These are phyloP conservation scores for Auricularia auricula-judae DNA, from an alignment of 768 basidiomycete genomes.

Conservation along the genomic window DNA sequence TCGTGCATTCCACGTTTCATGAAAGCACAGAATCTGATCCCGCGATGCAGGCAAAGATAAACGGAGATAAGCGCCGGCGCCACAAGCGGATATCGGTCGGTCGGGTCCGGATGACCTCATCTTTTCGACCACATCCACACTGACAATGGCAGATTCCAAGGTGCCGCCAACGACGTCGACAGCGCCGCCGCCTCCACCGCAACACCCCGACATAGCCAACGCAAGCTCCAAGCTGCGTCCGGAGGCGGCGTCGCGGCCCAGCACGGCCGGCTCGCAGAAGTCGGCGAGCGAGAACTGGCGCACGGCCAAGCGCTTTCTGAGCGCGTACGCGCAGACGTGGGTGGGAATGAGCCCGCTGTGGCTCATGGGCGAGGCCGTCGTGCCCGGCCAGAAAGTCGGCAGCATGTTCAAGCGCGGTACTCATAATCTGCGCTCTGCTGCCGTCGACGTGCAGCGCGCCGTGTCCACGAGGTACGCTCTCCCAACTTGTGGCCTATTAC, in stretches of 20 bases:
- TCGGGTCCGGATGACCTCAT: too few relatives aligned
- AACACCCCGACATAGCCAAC: neutral
- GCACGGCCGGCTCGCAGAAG: neutral
- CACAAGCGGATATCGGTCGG: too few relatives aligned
- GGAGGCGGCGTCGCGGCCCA: neutral
- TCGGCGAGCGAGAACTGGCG: neutral
- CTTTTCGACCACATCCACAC: too few relatives aligned
- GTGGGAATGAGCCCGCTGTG: conserved; percentile 9
- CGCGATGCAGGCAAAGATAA: too few relatives aligned
- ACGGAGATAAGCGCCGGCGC: too few relatives aligned
- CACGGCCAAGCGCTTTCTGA: neutral
- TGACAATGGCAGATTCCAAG: too few relatives aligned
- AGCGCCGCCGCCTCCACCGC: too few relatives aligned
- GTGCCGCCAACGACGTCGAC: too few relatives aligned
- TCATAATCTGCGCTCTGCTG: conserved; percentile 6
- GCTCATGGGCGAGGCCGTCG: conserved; percentile 13
- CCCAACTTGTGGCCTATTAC: neutral
- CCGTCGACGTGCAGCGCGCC: conserved; percentile 8
- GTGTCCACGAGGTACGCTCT: conserved; percentile 3
- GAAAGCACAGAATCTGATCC: too few relatives aligned
- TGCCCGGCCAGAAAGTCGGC: conserved; percentile 10
- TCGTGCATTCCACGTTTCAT: too few relatives aligned
- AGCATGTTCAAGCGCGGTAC: conserved; percentile 10
- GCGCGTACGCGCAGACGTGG: conserved; percentile 10
- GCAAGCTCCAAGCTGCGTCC: neutral